Evolutionary conservation across 2,329 filamentous ascomycete genomes (phyloP).

Genomic region (Fusarium sp.): DNA sequence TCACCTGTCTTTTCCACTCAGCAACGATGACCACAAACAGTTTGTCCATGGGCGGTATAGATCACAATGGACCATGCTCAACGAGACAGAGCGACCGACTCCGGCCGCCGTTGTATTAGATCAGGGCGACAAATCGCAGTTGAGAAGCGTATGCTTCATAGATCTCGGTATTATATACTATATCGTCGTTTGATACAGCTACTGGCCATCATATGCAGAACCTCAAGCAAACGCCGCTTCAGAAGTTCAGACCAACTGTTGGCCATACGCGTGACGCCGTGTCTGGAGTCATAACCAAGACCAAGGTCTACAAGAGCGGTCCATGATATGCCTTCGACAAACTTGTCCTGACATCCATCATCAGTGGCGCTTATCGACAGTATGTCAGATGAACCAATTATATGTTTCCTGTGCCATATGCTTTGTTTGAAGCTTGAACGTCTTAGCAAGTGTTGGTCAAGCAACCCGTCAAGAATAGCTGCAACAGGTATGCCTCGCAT

Average conservation of each 20-base stretch:
- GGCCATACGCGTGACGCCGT: neutral
- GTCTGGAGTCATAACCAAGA: neutral
- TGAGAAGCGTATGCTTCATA: neutral
- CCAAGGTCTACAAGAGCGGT: neutral
- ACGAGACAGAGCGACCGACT: neutral
- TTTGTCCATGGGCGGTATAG: neutral
- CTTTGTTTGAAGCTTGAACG: neutral
- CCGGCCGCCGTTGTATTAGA: neutral
- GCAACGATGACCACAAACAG: neutral
- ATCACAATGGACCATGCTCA: neutral
- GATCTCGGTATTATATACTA: neutral
- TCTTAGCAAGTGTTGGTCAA: neutral
- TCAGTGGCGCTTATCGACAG: neutral
- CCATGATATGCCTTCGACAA: neutral
- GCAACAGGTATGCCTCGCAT: slow-evolving; percentile 33
- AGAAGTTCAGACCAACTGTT: neutral
- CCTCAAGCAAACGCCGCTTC: slow-evolving; percentile 4
- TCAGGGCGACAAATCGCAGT: neutral
- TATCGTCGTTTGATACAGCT: neutral
- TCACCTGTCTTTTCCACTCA: neutral
- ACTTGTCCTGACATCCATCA: neutral
- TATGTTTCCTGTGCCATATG: neutral
- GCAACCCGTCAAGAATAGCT: slow-evolving; percentile 1
- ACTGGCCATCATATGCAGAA: neutral
- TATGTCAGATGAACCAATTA: slow-evolving; percentile 4